phyloP scores from a whole-genome alignment of 2,329 filamentous ascomycete genomes.

The Nothomitra cinnamomea region DNA sequence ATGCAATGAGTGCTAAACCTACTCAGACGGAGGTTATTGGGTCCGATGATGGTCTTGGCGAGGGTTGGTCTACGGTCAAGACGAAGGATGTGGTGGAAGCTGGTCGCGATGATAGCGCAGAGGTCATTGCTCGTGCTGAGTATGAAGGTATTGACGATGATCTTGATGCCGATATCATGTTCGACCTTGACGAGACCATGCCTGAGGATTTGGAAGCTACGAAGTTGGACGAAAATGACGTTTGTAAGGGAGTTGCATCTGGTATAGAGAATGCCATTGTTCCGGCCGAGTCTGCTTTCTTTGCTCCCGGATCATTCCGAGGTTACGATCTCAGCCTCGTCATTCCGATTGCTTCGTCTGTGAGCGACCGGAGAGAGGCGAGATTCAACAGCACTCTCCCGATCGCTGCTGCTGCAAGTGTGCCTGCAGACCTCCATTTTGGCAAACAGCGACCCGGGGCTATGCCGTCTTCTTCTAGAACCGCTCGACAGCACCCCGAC shows the following conservation, averaged over 20 bases:
- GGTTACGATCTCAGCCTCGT: slow-evolving; percentile 1
- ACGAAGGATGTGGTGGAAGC: not conserved
- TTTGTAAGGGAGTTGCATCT: not conserved
- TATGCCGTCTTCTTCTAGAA: not conserved
- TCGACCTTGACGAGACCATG: slow-evolving; percentile 3
- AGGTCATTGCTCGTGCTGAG: not conserved
- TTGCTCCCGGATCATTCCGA: not conserved
- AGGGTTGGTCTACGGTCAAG: not conserved
- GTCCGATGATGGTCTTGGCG: not conserved
- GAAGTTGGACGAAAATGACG: not conserved
- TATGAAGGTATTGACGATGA: not conserved
- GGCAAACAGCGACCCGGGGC: not conserved
- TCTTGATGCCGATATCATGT: not conserved
- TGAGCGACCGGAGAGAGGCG: not conserved
- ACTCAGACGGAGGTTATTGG: not conserved
- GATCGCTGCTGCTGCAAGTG: not conserved
- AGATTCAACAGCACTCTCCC: not conserved
- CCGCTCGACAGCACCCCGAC: not conserved
- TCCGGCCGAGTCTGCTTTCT: not conserved
- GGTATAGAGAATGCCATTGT: not conserved
- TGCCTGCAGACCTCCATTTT: not conserved
- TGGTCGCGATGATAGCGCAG: not conserved
- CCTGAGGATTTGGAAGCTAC: not conserved
- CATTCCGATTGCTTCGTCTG: not conserved
- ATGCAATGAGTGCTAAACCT: not conserved